phyloP scores from a whole-genome alignment of 2,329 filamentous ascomycete genomes.

The Penicillium sp. region DNA sequence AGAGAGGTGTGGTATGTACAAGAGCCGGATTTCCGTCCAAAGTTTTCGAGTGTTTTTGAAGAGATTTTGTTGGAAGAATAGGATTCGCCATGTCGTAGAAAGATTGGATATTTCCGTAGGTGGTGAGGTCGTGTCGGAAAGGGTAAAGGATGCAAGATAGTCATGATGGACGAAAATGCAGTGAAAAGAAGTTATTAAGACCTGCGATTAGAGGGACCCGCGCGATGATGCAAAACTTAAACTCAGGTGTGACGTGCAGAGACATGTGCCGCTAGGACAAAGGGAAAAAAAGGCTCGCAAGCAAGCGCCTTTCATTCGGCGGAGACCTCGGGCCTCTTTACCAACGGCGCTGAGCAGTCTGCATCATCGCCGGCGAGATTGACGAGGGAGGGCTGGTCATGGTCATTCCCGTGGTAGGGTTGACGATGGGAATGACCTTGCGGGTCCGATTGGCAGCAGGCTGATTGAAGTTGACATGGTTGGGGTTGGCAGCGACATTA shows the following conservation, averaged over 20 bases:
- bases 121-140: slow-evolving; percentile 21
- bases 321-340: slow-evolving; percentile 27
- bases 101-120: slow-evolving; percentile 1
- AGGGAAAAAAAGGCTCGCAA: slow-evolving; percentile 19
- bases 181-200: slow-evolving; percentile 36
- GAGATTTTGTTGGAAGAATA: slow-evolving; percentile 15
- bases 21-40: slow-evolving; percentile 30
- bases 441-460: slow-evolving; percentile 83
- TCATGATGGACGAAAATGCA: slow-evolving; percentile 33
- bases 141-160: slow-evolving; percentile 24
- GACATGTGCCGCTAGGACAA: slow-evolving; percentile 35
- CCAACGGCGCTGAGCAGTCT: slow-evolving; percentile 50
- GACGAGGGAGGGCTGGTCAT: slow-evolving; percentile 85
- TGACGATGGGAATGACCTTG: slow-evolving; percentile 97
- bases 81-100: slow-evolving; percentile 23
- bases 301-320: slow-evolving; percentile 26
- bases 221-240: slow-evolving; percentile 40
- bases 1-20: slow-evolving; percentile 37
- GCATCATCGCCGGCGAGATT: slow-evolving; percentile 66
- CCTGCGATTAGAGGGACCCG: slow-evolving; percentile 37
- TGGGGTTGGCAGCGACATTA: slow-evolving; percentile 65
- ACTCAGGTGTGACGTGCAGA: slow-evolving; percentile 32
- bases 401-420: slow-evolving; percentile 85
- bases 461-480: slow-evolving; percentile 84
- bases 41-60: slow-evolving; percentile 31